A percentile compares a stretch with the other conserved stretches of the same genome.
phyloP scores from a whole-genome alignment of 306 rosid species.

The Casuarina glauca region DNA sequence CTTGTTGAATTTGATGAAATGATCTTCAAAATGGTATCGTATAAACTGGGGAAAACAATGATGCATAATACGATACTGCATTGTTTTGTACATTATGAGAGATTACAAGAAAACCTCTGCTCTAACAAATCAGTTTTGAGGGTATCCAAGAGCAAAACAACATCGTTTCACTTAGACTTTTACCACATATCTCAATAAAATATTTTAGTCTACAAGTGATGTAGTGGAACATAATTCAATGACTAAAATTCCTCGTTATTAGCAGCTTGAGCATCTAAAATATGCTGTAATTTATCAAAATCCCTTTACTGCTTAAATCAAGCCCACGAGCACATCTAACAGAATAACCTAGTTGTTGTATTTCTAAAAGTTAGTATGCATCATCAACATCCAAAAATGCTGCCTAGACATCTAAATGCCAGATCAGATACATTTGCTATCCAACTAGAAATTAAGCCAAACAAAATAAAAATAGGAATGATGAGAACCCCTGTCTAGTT shows the following conservation, averaged over 20 bases:
- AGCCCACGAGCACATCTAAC: neutral
- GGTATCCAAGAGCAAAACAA: too few relatives aligned
- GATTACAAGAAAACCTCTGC: too few relatives aligned
- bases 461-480: neutral
- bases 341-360: neutral
- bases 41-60: too few relatives aligned
- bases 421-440: neutral
- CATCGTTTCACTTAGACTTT: too few relatives aligned
- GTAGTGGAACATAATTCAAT: too few relatives aligned
- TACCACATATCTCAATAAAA: too few relatives aligned
- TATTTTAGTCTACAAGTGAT: too few relatives aligned
- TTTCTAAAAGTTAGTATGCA: neutral
- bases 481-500: neutral
- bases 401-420: neutral
- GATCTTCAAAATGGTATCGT: neutral
- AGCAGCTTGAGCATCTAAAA: neutral
- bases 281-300: neutral
- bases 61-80: too few relatives aligned
- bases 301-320: neutral
- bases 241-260: neutral
- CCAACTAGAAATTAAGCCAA: constrained; percentile 21
- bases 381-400: neutral
- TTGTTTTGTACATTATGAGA: too few relatives aligned
- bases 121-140: too few relatives aligned
- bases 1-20: neutral